phyloP scores from a whole-genome alignment of 2,329 filamentous ascomycete genomes.

The Talaromyces verruculosus region DNA sequence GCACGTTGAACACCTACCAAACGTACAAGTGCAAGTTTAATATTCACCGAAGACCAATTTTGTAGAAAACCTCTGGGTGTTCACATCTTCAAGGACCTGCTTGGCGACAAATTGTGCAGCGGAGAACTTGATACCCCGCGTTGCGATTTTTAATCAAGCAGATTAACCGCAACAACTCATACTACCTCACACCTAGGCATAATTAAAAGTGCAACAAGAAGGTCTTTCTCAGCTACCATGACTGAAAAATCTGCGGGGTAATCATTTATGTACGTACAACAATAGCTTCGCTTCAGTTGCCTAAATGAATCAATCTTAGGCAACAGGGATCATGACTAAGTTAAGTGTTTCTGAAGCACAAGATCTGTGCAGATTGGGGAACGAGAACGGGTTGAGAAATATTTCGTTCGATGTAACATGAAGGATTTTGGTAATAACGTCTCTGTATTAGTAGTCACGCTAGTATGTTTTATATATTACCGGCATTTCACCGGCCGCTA shows the following conservation, averaged over 20 bases:
- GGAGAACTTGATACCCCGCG: not conserved
- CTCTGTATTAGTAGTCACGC: not conserved
- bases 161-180: not conserved
- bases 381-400: not conserved
- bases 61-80: not conserved
- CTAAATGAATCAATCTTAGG: not conserved
- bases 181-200: not conserved
- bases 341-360: not conserved
- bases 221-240: not conserved
- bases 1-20: too few relatives aligned
- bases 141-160: not conserved
- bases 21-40: not conserved
- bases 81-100: not conserved
- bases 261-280: not conserved
- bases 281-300: not conserved
- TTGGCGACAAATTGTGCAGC: not conserved
- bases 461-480: not conserved
- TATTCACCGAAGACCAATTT: not conserved
- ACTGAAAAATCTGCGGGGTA: not conserved
- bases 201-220: not conserved
- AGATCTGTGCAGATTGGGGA: not conserved
- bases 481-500: not conserved
- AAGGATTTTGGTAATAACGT: not conserved
- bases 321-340: not conserved
- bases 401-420: constrained; percentile 1